Base-by-base conservation (phyloP, 495 filamentous ascomycete species). In the Trichoderma reesei region DNA sequence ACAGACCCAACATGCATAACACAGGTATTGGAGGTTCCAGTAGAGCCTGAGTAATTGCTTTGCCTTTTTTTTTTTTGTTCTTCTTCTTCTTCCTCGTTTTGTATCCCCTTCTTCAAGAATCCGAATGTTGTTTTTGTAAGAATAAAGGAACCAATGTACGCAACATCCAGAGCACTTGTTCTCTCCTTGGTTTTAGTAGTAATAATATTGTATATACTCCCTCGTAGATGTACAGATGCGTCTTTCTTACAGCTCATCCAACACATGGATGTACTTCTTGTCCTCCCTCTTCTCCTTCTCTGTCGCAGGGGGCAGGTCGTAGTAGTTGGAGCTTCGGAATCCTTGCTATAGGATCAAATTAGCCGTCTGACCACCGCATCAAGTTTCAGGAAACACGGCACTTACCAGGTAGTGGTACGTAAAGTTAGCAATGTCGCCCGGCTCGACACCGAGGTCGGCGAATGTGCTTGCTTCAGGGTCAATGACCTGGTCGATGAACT, bases 281-380 rank as follows among this genome's bases (percentile, higher is more conserved):
- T 99, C 93, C 74, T 97, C 93, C 70, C 82, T 83, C 81, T 85
- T 92, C 83, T 99, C 94, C 72, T 87, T 88, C 83, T 96, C 92
- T 18, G 93, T 96, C 70, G 90, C 85, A 41, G 95, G 93, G 20
- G 94, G 95, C 67, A 97, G 81, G 72, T 98, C 92, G 78, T 92
- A 97, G 82, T 85, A 92, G 63, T 85, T 79, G 16, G 86, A 79
- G 72, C 87, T 90, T 71, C 92, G 87, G 79, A 90, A 96, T 72
- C 84, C 85, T 86, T 91, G 85, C 90, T 94, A 69, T 64, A 61
- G n/a, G 67, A 65, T 65, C 65, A 64, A 56, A 69, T 75, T 62
- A 76, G 71, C 20, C 51, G 63, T 36, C 39, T 44, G 20, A 18
- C 3, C 10, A 5, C 9, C 51, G 20, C 34, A 31, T 3, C 20